Evolutionary conservation across 1,284 basidiomycete species (phyloP).

Genomic region (Leccinum subrobustum): DNA sequence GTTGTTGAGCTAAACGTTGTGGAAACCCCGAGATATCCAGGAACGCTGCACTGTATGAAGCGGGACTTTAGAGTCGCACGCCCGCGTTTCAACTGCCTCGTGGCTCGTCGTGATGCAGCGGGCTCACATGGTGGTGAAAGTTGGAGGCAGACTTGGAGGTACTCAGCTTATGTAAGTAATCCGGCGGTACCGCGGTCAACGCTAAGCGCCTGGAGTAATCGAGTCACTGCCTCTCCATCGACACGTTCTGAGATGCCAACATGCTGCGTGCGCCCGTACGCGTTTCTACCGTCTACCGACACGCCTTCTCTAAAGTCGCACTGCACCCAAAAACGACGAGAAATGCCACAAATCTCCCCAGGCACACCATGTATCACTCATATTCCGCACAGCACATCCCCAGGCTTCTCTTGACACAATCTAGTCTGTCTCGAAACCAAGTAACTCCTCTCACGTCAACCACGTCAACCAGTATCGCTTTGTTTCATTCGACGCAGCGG

Average conservation of each 20-base stretch:
- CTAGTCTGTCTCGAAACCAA: conserved; percentile 1
- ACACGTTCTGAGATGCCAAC: conserved; percentile 20
- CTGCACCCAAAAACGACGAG: not conserved
- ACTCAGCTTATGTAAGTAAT: not conserved
- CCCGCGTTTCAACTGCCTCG: not conserved
- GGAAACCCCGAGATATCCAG: not conserved
- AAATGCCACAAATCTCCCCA: not conserved
- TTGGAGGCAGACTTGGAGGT: not conserved
- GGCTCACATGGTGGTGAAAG: not conserved
- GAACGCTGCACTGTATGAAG: not conserved
- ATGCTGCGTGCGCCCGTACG: conserved; percentile 27
- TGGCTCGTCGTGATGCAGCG: no score
- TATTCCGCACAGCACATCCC: conserved; percentile 1
- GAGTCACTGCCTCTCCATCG: not conserved
- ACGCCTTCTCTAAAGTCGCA: not conserved
- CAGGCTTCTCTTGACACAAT: conserved; percentile 8
- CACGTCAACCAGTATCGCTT: conserved; percentile 6
- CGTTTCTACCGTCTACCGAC: conserved; percentile 1
- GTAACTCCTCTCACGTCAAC: not conserved
- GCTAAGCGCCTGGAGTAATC: not conserved
- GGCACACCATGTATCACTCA: conserved; percentile 1
- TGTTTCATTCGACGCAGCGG: conserved; percentile 44
- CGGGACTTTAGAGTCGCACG: not conserved
- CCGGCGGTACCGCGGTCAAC: conserved; percentile 1
- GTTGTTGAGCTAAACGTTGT: not conserved